phyloP scores from a whole-genome alignment of 2,329 filamentous ascomycete species.

The Pezizomycotina sp. region DNA sequence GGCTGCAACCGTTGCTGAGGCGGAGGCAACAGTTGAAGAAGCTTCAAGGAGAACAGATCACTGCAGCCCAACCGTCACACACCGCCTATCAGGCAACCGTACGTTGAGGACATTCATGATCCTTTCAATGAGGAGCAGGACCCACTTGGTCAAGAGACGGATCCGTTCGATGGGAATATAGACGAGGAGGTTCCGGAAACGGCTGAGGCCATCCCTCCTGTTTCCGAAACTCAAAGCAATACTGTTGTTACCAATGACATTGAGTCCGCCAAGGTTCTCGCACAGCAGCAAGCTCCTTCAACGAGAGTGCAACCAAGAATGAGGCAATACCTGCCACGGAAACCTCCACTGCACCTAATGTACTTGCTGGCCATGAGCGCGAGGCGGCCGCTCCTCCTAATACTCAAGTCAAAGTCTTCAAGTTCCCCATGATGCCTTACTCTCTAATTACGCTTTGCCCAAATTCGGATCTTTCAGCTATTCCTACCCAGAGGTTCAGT shows the following conservation, averaged over 20 bases:
- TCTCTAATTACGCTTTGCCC: constrained; percentile 62
- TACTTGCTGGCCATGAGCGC: constrained; percentile 26
- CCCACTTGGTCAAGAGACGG: constrained; percentile 12
- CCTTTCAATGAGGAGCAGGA: constrained; percentile 15
- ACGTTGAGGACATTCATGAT: constrained; percentile 15
- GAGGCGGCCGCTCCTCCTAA: constrained; percentile 48
- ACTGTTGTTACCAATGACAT: constrained; percentile 31
- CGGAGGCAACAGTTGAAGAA: constrained; percentile 50
- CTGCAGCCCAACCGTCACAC: constrained; percentile 8
- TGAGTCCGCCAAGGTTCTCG: constrained; percentile 14
- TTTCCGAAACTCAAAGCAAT: constrained; percentile 6
- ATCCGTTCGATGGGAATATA: constrained; percentile 26
- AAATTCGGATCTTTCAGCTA: constrained; percentile 37
- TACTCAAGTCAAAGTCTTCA: constrained; percentile 81
- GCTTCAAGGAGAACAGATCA: constrained; percentile 35
- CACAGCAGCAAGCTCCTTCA: constrained; percentile 5
- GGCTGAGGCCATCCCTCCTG: constrained; percentile 29
- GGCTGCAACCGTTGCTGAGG: constrained; percentile 6
- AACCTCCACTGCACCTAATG: constrained; percentile 11
- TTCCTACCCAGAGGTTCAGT: constrained; percentile 63
- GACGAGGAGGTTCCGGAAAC: constrained; percentile 40
- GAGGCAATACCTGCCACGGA: not conserved
- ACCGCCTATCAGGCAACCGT: constrained; percentile 14
- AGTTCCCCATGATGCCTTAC: constrained; percentile 94
- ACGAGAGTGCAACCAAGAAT: constrained; percentile 5